phyloP scores from a whole-genome alignment of 139 green algal species.

The Chlorella sp. region DNA sequence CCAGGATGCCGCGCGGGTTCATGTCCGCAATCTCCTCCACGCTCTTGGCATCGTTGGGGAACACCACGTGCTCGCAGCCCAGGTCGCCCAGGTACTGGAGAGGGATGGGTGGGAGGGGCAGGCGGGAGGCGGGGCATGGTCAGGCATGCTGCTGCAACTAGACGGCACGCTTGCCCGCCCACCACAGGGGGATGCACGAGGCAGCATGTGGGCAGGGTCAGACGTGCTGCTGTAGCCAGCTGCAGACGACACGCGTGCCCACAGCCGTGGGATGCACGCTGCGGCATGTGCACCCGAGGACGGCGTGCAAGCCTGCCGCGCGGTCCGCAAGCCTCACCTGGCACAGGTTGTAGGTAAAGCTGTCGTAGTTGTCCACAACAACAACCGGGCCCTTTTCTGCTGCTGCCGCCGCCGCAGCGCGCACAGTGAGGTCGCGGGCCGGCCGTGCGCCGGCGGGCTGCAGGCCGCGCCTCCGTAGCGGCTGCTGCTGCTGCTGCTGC shows the following conservation, averaged over 20 bases:
- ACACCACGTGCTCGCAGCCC: conserved; percentile 88
- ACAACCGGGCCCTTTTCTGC: conserved; percentile 72
- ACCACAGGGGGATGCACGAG: neutral
- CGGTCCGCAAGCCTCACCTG: conserved; percentile 63
- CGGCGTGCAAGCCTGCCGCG: too few species aligned
- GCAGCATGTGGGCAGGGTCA: neutral
- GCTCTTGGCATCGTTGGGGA: conserved; percentile 96
- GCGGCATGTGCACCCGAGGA: too few species aligned
- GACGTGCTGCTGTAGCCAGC: neutral
- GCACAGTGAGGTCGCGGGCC: neutral
- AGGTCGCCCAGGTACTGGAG: conserved; percentile 95
- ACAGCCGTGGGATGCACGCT: too few species aligned
- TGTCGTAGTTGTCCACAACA: conserved; percentile 98
- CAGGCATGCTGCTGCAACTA: too few species aligned
- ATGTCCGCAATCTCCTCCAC: conserved; percentile 87
- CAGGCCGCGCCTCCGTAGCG: neutral
- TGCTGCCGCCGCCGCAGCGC: conserved; percentile 5
- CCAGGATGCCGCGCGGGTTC: conserved; percentile 89
- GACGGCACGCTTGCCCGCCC: neutral
- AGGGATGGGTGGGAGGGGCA: neutral
- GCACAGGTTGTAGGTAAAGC: conserved; percentile 98
- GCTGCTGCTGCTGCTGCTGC: conserved; percentile 23
- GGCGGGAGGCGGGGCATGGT: neutral
- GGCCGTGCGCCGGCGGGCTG: neutral
- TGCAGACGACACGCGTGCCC: neutral